These are phyloP conservation scores for Bolboschoenoplectus hybrid DNA, from an alignment of 202 grass and related monocot species.

Conservation along the genomic window DNA sequence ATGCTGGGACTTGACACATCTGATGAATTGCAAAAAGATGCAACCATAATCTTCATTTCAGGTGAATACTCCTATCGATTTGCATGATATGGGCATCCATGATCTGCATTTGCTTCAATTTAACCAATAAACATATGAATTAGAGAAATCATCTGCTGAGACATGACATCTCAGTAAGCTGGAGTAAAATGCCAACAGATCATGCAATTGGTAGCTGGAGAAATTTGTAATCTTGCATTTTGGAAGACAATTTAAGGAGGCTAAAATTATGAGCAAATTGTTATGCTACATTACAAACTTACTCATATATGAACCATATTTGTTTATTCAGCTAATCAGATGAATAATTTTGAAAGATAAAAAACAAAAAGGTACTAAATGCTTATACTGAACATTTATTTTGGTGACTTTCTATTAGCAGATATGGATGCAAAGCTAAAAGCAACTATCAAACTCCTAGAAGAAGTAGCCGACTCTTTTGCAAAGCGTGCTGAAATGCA, in stretches of 20 bases:
- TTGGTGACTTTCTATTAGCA: constrained; percentile 49
- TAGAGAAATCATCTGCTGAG: constrained; percentile 1
- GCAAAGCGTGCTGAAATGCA: constrained; percentile 98
- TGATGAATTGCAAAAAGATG: constrained; percentile 24
- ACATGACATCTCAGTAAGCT: not conserved
- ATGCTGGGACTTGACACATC: constrained; percentile 13
- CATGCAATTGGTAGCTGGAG: constrained; percentile 15
- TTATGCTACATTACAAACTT: not conserved
- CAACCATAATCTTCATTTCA: constrained; percentile 24
- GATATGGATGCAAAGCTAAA: constrained; percentile 95
- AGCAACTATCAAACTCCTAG: constrained; percentile 89
- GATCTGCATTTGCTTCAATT: constrained; percentile 12
- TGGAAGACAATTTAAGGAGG: not conserved
- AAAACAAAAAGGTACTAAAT: constrained; percentile 15
- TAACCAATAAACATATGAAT: not conserved
- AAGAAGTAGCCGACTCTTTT: constrained; percentile 94
- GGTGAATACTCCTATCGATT: constrained; percentile 4
- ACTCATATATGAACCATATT: constrained; percentile 14
- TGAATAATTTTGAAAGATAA: not conserved
- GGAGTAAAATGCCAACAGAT: constrained; percentile 4
- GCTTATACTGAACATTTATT: constrained; percentile 35
- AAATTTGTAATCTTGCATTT: not conserved
- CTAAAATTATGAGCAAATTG: not conserved
- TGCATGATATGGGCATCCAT: not conserved
- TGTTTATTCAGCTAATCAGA: constrained; percentile 12